Percentiles rank a stretch among this genome's conserved stretches.
Conservation (phyloP, 345 rosid genomes). For the Acer negundo region DNA sequence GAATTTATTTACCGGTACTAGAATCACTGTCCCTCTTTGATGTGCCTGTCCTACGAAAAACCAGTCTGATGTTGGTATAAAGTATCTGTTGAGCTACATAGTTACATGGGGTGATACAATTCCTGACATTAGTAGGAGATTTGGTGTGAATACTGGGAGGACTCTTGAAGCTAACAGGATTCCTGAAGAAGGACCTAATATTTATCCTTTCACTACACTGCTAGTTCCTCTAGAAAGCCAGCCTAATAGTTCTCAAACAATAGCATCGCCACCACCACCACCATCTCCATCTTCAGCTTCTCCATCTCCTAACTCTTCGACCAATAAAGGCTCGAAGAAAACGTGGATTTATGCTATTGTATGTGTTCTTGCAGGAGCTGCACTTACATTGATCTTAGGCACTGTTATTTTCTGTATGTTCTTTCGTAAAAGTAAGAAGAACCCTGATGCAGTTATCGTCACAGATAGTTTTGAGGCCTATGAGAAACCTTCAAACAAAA, state of each 20-base stretch:
- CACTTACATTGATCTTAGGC: conserved; percentile 30
- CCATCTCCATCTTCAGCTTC: conserved; percentile 33
- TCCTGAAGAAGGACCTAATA: conserved; percentile 19
- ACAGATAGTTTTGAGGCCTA: conserved; percentile 36
- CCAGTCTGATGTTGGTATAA: conserved; percentile 37
- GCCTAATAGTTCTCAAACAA: conserved; percentile 39
- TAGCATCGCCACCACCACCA: conserved; percentile 31
- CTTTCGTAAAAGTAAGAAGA: conserved; percentile 29
- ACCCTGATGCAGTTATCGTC: conserved; percentile 19
- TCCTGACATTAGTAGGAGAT: conserved; percentile 35
- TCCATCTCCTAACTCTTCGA: conserved; percentile 18
- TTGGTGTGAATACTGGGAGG: conserved; percentile 32
- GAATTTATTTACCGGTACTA: conserved; percentile 33
- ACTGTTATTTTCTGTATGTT: conserved; percentile 31
- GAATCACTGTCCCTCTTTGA: conserved; percentile 49
- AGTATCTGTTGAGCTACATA: conserved; percentile 50
- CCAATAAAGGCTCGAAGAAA: conserved; percentile 32
- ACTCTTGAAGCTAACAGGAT: conserved; percentile 48
- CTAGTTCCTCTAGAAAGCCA: conserved; percentile 48
- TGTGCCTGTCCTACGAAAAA: conserved; percentile 73
- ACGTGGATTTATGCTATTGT: conserved; percentile 61
- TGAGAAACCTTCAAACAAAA: conserved; percentile 39
- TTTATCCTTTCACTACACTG: conserved; percentile 54
- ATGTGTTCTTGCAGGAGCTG: conserved; percentile 55
- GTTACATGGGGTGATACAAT: conserved; percentile 35